Conservation (phyloP, 2,329 filamentous ascomycete genomes). For the Pseudocercospora pini-densiflorae region DNA sequence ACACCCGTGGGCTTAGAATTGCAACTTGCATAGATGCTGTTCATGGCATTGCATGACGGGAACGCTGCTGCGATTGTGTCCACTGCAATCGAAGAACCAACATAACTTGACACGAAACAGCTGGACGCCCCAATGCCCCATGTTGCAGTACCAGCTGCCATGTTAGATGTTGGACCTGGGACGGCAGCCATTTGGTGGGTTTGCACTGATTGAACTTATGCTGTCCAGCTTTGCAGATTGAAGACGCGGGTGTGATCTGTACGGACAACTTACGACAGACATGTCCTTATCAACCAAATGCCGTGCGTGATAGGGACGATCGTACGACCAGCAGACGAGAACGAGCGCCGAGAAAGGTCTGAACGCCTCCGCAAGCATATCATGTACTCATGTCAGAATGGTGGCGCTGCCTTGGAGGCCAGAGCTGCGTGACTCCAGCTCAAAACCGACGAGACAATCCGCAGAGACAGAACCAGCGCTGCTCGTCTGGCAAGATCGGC, state of each 20-base stretch:
- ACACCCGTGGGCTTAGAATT: background rate
- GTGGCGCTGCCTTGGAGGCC: no score
- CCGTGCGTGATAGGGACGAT: no score
- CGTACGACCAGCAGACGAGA: background rate
- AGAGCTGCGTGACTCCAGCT: background rate
- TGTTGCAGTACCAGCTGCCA: background rate
- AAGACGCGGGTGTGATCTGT: no score
- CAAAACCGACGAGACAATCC: background rate
- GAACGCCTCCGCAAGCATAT: background rate
- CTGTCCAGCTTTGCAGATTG: background rate
- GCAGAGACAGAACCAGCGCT: background rate
- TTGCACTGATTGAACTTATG: background rate
- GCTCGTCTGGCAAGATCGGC: background rate
- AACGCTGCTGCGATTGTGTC: background rate
- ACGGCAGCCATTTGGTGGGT: background rate
- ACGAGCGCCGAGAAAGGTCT: background rate
- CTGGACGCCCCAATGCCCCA: background rate
- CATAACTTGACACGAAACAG: background rate
- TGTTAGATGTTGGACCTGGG: background rate
- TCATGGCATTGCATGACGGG: background rate
- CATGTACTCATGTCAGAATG: no score
- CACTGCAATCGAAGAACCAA: background rate
- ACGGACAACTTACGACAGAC: no score
- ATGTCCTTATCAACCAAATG: no score
- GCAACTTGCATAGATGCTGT: background rate